Evolutionary conservation across 23 red algal genomes (phyloP).

Genomic region (Gracilaria vermiculophylla): DNA sequence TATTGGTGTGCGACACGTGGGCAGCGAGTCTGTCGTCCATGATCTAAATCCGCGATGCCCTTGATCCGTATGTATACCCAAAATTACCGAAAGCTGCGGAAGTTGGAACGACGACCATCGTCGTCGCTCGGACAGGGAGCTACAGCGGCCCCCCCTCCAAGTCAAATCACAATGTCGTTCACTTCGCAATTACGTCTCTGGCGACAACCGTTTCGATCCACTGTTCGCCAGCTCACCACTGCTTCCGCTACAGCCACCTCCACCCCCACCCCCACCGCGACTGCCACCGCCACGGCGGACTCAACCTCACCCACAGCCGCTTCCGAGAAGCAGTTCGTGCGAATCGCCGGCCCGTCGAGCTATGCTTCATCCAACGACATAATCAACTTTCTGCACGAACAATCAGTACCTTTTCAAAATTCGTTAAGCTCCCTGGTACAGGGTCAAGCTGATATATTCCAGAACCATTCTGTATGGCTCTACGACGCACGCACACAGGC

Average conservation of each 20-base stretch:
- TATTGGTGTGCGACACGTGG: too few species aligned
- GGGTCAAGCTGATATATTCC: slow-evolving; percentile 55
- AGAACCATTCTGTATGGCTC: slow-evolving; percentile 65
- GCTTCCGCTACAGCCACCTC: neutral
- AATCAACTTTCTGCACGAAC: slow-evolving; percentile 26
- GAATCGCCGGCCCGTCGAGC: slow-evolving; percentile 57
- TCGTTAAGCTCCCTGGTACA: slow-evolving; percentile 16
- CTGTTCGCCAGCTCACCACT: neutral
- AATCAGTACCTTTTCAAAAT: neutral
- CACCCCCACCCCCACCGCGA: neutral
- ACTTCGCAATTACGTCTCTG: neutral
- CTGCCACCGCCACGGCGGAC: neutral
- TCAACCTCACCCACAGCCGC: neutral
- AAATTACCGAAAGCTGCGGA: too few species aligned
- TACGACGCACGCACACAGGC: slow-evolving; percentile 23
- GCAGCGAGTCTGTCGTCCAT: too few species aligned
- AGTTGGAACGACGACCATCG: too few species aligned
- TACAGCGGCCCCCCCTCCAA: neutral
- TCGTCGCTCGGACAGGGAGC: too few species aligned
- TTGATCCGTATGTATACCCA: too few species aligned
- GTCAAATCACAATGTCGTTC: neutral
- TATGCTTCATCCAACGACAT: slow-evolving; percentile 27
- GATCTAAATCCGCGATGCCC: too few species aligned
- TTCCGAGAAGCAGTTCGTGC: slow-evolving; percentile 22
- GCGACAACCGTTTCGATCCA: neutral